Conservation (phyloP, 164 flowering plant genomes). For the Kalanchoe fedtschenkoi region DNA sequence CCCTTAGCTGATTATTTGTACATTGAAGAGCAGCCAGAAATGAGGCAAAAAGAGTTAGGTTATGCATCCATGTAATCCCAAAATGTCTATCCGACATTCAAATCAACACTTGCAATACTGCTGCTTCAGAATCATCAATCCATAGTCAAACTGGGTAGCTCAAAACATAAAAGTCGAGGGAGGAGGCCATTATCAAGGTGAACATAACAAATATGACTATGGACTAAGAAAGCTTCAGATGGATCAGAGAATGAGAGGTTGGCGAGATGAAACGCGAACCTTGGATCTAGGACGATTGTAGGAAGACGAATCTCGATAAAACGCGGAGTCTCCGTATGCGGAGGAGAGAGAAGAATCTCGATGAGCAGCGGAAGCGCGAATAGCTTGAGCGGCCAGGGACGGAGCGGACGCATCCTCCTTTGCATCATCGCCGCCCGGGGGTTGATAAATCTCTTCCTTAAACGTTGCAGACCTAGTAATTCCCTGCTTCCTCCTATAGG, state of each 20-base stretch:
- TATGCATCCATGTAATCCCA: too few relatives aligned
- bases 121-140: too few relatives aligned
- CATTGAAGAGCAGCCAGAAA: too few relatives aligned
- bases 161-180: too few relatives aligned
- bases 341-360: constrained; percentile 56
- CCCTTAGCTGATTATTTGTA: too few relatives aligned
- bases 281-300: constrained; percentile 16
- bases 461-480: constrained; percentile 27
- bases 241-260: not conserved
- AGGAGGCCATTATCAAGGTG: not conserved
- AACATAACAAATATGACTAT: not conserved
- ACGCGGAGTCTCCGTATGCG: constrained; percentile 37
- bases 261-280: constrained; percentile 10
- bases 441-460: constrained; percentile 26
- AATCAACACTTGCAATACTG: too few relatives aligned
- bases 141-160: too few relatives aligned
- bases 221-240: not conserved
- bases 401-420: constrained; percentile 13
- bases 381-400: constrained; percentile 82
- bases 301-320: constrained; percentile 15
- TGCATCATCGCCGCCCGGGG: constrained; percentile 1
- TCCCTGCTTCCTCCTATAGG: constrained; percentile 39
- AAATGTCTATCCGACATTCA: too few relatives aligned
- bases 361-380: constrained; percentile 66
- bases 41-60: too few relatives aligned